Evolutionary conservation across 495 filamentous ascomycete species (phyloP).

Genomic region (Zalerion maritima): DNA sequence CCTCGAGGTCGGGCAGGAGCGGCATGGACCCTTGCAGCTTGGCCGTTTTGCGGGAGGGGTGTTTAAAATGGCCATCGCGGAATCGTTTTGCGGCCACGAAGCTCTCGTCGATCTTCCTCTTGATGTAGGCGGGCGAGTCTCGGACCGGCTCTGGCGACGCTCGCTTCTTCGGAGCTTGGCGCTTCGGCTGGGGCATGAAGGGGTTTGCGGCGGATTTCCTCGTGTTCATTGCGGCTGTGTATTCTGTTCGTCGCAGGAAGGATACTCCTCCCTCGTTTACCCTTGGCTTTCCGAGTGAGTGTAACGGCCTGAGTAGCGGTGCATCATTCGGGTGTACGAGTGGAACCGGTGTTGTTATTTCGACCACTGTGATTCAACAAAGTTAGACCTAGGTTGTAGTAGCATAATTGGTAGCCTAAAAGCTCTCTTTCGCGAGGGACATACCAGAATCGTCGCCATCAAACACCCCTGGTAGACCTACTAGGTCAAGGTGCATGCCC

Average conservation of each 20-base stretch:
- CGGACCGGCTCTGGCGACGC: slow-evolving; percentile 37
- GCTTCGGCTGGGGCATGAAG: slow-evolving; percentile 14
- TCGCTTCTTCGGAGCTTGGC: slow-evolving; percentile 23
- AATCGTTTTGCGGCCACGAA: slow-evolving; percentile 58
- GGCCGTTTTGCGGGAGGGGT: slow-evolving; percentile 69
- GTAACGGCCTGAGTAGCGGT: slow-evolving; percentile 60
- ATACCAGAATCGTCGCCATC: slow-evolving; percentile 89
- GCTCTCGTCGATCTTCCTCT: slow-evolving; percentile 65
- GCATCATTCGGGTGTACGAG: slow-evolving; percentile 69
- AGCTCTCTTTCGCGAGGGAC: too few species aligned
- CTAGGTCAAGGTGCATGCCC: slow-evolving; percentile 90
- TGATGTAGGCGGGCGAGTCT: slow-evolving; percentile 67
- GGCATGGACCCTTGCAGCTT: slow-evolving; percentile 69
- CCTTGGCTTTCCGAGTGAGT: slow-evolving; percentile 66
- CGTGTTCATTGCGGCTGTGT: slow-evolving; percentile 61
- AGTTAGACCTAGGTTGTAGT: slow-evolving; percentile 5
- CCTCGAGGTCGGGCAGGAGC: slow-evolving; percentile 73
- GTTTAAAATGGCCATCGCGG: slow-evolving; percentile 62
- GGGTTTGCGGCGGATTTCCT: slow-evolving; percentile 28
- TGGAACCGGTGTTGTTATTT: slow-evolving; percentile 53
- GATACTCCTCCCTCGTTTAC: slow-evolving; percentile 54
- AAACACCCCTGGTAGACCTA: slow-evolving; percentile 88
- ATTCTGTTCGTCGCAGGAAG: slow-evolving; percentile 91
- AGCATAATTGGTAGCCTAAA: background rate
- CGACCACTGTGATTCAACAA: slow-evolving; percentile 47